Conservation (phyloP, 176 grass and related monocot genomes). For the Aegilops sharonensis region DNA sequence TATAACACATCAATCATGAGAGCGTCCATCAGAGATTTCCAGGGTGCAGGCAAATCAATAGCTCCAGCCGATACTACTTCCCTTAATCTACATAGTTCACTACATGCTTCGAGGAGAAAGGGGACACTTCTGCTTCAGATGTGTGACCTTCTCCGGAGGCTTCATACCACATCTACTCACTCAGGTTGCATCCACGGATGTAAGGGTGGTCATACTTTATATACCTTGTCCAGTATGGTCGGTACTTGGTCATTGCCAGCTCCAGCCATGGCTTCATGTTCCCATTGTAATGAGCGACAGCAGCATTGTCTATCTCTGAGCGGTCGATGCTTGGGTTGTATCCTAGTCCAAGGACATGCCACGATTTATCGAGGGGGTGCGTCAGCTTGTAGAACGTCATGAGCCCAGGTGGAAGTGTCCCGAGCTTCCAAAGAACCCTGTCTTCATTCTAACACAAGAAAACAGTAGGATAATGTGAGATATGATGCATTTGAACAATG, state of each 20-base stretch:
- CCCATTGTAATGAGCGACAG: constrained; percentile 92
- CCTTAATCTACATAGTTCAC: background rate
- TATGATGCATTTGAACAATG: background rate
- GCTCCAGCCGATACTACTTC: constrained; percentile 16
- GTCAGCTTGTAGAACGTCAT: constrained; percentile 98
- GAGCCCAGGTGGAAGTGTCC: constrained; percentile 87
- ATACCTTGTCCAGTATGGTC: constrained; percentile 92
- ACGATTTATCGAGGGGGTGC: constrained; percentile 96
- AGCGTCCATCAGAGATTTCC: background rate
- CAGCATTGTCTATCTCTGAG: constrained; percentile 87
- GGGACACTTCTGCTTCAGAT: background rate
- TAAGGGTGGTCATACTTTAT: constrained; percentile 97
- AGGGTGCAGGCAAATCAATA: background rate
- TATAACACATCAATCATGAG: constrained; percentile 1
- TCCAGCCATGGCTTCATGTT: constrained; percentile 99
- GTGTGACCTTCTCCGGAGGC: background rate
- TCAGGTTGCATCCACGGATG: constrained; percentile 79
- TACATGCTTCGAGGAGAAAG: background rate
- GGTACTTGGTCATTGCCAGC: constrained; percentile 92
- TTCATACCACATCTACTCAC: constrained; percentile 50
- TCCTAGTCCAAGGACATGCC: constrained; percentile 95
- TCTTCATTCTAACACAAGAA: constrained; percentile 73
- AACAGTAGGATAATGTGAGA: constrained; percentile 23
- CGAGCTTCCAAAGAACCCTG: constrained; percentile 97
- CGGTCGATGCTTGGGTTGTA: constrained; percentile 95